These are phyloP conservation scores for Coleophoma eucalyptorum DNA, from an alignment of 2,329 filamentous ascomycete species.

Conservation along the genomic window DNA sequence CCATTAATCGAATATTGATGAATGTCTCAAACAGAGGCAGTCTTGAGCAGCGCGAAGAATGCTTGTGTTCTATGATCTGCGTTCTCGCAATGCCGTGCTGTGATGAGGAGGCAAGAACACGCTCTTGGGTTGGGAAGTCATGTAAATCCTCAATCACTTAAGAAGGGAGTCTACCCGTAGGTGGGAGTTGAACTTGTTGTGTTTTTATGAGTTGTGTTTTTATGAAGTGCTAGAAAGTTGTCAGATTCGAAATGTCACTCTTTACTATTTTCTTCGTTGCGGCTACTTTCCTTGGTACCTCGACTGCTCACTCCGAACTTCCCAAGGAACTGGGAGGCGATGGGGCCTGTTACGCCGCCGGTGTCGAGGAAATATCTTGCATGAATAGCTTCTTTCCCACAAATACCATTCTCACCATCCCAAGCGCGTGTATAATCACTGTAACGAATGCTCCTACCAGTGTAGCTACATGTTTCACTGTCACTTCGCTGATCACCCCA, in stretches of 20 bases:
- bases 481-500: background rate
- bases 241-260: background rate
- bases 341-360: background rate
- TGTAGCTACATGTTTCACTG: background rate
- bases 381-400: background rate
- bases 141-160: background rate
- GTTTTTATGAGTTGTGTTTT: too few relatives aligned
- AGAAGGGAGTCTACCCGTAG: background rate
- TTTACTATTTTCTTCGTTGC: background rate
- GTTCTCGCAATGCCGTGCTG: background rate
- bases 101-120: background rate
- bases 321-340: background rate
- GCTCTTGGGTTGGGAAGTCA: background rate
- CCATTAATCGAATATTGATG: background rate
- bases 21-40: background rate
- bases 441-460: background rate
- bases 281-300: background rate
- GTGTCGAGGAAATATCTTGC: background rate
- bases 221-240: too few relatives aligned
- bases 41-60: background rate
- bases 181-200: too few relatives aligned
- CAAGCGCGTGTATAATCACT: background rate
- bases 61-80: background rate
- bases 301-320: background rate
- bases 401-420: background rate